These are phyloP conservation scores for Pseudovirgaria hyperparasitica DNA, from an alignment of 2,329 filamentous ascomycete species.

Conservation along the genomic window DNA sequence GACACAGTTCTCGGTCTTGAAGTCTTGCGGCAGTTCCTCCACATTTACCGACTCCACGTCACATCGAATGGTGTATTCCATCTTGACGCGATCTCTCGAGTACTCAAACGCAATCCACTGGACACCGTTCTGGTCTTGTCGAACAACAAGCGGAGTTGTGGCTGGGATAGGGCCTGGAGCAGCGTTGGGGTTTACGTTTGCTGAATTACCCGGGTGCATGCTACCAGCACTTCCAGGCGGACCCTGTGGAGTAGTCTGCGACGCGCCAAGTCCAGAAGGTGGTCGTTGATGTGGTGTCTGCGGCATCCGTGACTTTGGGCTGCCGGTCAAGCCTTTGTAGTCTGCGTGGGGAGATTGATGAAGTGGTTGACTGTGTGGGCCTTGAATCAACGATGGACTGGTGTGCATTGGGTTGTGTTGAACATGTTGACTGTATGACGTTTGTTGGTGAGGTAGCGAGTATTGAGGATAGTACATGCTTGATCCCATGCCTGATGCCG, in stretches of 20 bases:
- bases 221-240: conserved; percentile 27
- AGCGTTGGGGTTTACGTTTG: conserved; percentile 70
- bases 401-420: conserved; percentile 40
- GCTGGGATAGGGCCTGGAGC: conserved; percentile 94
- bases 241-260: conserved; percentile 25
- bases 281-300: conserved; percentile 44
- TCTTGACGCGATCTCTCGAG: conserved; percentile 91
- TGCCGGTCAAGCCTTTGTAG: conserved; percentile 51
- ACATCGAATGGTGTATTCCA: conserved; percentile 98
- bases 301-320: conserved; percentile 36
- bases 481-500: conserved; percentile 64
- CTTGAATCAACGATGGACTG: conserved; percentile 38
- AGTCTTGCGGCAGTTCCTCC: conserved; percentile 70
- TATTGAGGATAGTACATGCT: conserved; percentile 71
- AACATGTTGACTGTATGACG: conserved; percentile 44
- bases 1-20: conserved; percentile 97
- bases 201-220: conserved; percentile 25
- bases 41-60: conserved; percentile 95
- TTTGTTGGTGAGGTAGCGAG: conserved; percentile 41
- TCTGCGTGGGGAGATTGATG: conserved; percentile 30
- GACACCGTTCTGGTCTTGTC: conserved; percentile 90
- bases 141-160: conserved; percentile 84
- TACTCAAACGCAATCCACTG: conserved; percentile 99
- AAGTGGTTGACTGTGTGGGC: conserved; percentile 27
- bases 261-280: conserved; percentile 32